These are phyloP conservation scores for Atkinsonella texensis DNA, from an alignment of 2,329 filamentous ascomycete genomes.

Conservation along the genomic window DNA sequence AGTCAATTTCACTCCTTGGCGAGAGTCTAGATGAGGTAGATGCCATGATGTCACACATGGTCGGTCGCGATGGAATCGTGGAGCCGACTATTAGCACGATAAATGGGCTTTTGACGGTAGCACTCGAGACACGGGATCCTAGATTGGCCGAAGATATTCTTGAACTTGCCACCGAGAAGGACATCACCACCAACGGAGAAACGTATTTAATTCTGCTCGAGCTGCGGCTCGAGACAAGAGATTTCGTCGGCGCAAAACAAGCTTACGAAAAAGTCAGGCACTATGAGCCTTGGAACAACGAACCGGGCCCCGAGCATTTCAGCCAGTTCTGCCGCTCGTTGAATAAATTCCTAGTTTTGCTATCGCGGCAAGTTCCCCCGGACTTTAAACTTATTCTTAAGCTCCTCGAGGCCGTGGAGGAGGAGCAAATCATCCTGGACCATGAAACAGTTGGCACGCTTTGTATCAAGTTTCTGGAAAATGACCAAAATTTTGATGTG, in stretches of 20 bases:
- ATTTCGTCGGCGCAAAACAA: constrained; percentile 56
- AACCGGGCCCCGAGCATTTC: constrained; percentile 30
- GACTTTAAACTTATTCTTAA: constrained; percentile 59
- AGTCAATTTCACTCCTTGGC: constrained; percentile 57
- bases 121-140: constrained; percentile 56
- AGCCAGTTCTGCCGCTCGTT: constrained; percentile 47
- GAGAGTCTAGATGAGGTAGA: constrained; percentile 44
- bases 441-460: constrained; percentile 63
- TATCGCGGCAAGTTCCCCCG: constrained; percentile 49
- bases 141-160: constrained; percentile 65
- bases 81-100: constrained; percentile 59
- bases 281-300: constrained; percentile 26
- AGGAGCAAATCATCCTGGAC: constrained; percentile 56
- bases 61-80: constrained; percentile 40
- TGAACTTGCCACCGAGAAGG: constrained; percentile 50
- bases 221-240: constrained; percentile 59
- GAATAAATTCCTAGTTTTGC: constrained; percentile 59
- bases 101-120: constrained; percentile 63
- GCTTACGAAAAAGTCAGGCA: constrained; percentile 42
- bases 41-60: constrained; percentile 58
- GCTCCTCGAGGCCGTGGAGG: constrained; percentile 61
- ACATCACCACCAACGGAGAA: constrained; percentile 52
- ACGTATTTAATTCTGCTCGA: constrained; percentile 67
- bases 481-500: constrained; percentile 66
- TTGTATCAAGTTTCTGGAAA: constrained; percentile 60